A percentile compares a stretch with the other conserved stretches of the same genome.
Conservation (phyloP, 495 filamentous ascomycete species). For the Neurospora discreta region DNA sequence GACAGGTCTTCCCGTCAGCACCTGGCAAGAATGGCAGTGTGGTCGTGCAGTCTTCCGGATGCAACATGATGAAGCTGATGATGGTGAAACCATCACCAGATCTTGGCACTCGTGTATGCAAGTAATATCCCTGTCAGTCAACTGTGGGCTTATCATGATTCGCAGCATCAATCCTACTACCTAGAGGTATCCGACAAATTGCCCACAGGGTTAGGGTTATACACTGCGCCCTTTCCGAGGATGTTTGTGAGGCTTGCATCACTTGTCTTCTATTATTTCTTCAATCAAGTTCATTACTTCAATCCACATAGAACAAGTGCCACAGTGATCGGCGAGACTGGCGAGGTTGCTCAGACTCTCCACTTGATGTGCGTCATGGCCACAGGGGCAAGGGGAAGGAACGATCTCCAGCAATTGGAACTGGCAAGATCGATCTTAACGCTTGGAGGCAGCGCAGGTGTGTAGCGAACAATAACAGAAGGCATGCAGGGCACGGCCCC, state of each 20-base stretch:
- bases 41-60: not conserved
- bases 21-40: too few species aligned
- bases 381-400: not conserved
- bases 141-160: not conserved
- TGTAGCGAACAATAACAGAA: not conserved
- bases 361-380: not conserved
- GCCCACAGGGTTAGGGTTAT: not conserved
- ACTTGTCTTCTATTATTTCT: not conserved
- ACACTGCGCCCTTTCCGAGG: not conserved
- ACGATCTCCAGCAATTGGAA: not conserved
- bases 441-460: not conserved
- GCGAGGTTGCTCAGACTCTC: too few species aligned
- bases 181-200: too few species aligned
- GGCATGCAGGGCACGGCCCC: not conserved
- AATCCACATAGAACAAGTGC: too few species aligned
- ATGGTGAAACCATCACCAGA: not conserved
- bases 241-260: not conserved
- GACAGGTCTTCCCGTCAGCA: too few species aligned
- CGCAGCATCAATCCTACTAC: too few species aligned
- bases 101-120: not conserved
- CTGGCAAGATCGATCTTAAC: not conserved
- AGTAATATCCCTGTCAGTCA: not conserved
- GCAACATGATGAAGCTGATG: not conserved
- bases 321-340: too few species aligned
- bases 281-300: too few species aligned